These are phyloP conservation scores for Pestalotiopsis sp. DNA, from an alignment of 2,329 filamentous ascomycete species.

Conservation along the genomic window DNA sequence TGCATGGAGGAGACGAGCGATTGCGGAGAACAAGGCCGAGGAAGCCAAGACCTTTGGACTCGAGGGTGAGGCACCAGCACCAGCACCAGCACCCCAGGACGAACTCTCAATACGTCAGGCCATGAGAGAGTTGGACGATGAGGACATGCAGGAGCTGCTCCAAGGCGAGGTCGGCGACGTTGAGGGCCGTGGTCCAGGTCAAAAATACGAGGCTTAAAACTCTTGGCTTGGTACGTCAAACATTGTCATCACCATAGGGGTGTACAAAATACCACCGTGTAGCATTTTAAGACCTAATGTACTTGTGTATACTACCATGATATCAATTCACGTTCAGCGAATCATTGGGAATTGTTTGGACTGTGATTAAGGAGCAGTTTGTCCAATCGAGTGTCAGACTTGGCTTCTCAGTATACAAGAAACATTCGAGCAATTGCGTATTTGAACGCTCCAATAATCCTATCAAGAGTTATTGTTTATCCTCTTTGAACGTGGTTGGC, in stretches of 20 bases:
- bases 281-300: background rate
- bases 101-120: background rate
- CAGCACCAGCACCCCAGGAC: background rate
- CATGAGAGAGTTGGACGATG: slow-evolving; percentile 1
- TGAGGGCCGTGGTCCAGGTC: background rate
- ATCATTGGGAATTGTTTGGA: background rate
- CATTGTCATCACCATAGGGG: background rate
- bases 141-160: background rate
- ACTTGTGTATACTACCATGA: slow-evolving; percentile 7
- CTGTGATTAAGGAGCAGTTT: background rate
- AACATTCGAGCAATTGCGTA: background rate
- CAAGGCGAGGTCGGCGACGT: background rate
- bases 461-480: background rate
- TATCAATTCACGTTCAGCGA: background rate
- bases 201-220: background rate
- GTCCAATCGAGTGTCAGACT: background rate
- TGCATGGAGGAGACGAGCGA: background rate
- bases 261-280: slow-evolving; percentile 4
- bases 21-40: background rate
- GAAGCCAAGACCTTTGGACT: background rate
- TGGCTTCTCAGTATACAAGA: background rate
- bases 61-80: background rate
- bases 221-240: background rate
- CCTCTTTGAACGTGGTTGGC: background rate
- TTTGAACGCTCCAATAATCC: background rate